phyloP scores from a whole-genome alignment of 2,329 filamentous ascomycete genomes.

The Aureobasidium sp. region DNA sequence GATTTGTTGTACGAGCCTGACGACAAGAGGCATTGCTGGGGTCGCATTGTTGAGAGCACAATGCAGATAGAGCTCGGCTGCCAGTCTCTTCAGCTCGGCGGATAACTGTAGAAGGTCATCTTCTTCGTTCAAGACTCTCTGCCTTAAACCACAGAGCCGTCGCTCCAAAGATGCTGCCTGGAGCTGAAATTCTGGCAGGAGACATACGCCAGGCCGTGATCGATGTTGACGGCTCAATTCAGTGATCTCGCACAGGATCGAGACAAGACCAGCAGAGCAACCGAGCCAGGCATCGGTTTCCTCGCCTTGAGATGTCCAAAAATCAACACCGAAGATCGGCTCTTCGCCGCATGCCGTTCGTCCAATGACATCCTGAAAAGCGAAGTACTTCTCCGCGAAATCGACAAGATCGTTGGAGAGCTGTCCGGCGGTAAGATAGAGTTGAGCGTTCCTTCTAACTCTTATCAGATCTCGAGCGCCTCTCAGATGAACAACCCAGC shows the following conservation, averaged over 20 bases:
- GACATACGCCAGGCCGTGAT: constrained; percentile 22
- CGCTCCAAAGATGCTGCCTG: constrained; percentile 31
- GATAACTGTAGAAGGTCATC: constrained; percentile 30
- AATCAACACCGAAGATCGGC: constrained; percentile 41
- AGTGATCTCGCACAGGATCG: constrained; percentile 42
- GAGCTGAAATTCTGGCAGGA: constrained; percentile 25
- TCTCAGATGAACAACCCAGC: constrained; percentile 44
- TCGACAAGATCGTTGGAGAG: constrained; percentile 22
- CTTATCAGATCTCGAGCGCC: constrained; percentile 43
- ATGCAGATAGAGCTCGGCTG: constrained; percentile 41
- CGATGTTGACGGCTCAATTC: constrained; percentile 38
- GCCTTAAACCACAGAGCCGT: constrained; percentile 30
- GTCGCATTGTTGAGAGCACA: constrained; percentile 39
- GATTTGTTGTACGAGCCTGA: constrained; percentile 28
- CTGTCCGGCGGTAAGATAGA: not conserved
- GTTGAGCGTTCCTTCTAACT: constrained; percentile 26
- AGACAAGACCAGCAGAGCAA: constrained; percentile 42
- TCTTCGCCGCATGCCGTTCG: constrained; percentile 45
- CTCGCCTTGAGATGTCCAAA: constrained; percentile 37
- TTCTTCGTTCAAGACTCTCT: constrained; percentile 27
- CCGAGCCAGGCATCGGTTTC: constrained; percentile 43
- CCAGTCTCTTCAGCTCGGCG: constrained; percentile 39
- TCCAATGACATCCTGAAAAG: constrained; percentile 47
- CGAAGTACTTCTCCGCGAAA: constrained; percentile 43
- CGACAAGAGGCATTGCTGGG: constrained; percentile 32